A percentile compares a stretch with the other conserved stretches of the same genome.
These are phyloP conservation scores for Pyrenophora tritici-repentis DNA, from an alignment of 2,329 filamentous ascomycete genomes.

Conservation along the genomic window DNA sequence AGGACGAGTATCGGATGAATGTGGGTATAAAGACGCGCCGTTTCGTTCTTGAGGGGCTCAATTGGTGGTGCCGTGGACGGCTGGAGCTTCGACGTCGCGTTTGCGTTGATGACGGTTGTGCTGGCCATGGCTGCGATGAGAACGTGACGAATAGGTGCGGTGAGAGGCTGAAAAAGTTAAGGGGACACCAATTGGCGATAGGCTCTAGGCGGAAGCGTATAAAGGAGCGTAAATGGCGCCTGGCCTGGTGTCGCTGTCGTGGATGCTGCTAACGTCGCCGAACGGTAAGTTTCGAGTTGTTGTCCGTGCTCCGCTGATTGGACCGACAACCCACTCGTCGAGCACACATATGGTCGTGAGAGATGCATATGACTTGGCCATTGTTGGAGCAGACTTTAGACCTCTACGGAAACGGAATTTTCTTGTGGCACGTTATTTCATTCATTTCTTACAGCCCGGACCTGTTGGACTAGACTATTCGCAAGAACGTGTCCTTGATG, in stretches of 20 bases:
- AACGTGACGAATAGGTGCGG: background rate
- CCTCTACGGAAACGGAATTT: background rate
- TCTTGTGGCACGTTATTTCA: too few relatives aligned
- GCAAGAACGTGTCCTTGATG: too few relatives aligned
- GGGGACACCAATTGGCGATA: background rate
- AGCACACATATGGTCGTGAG: background rate
- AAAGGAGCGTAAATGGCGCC: conserved; percentile 30
- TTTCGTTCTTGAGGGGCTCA: conserved; percentile 53
- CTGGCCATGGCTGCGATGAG: conserved; percentile 28
- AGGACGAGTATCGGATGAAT: conserved; percentile 71
- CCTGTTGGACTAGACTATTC: too few relatives aligned
- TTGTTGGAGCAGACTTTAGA: background rate
- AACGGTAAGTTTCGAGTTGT: conserved; percentile 18
- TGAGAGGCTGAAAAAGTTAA: background rate
- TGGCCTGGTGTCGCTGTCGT: conserved; percentile 19
- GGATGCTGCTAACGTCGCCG: conserved; percentile 20
- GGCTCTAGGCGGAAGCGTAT: background rate
- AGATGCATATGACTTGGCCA: background rate
- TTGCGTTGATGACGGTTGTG: conserved; percentile 31
- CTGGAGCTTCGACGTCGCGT: conserved; percentile 26
- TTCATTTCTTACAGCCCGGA: too few relatives aligned
- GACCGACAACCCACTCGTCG: background rate
- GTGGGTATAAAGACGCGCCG: conserved; percentile 63
- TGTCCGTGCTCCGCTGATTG: conserved; percentile 26
- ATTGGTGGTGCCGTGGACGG: conserved; percentile 47